Percentiles rank a stretch among this genome's conserved stretches.
Conservation (phyloP, 108 stramenopile species). For the Mediolabrus comicus region DNA sequence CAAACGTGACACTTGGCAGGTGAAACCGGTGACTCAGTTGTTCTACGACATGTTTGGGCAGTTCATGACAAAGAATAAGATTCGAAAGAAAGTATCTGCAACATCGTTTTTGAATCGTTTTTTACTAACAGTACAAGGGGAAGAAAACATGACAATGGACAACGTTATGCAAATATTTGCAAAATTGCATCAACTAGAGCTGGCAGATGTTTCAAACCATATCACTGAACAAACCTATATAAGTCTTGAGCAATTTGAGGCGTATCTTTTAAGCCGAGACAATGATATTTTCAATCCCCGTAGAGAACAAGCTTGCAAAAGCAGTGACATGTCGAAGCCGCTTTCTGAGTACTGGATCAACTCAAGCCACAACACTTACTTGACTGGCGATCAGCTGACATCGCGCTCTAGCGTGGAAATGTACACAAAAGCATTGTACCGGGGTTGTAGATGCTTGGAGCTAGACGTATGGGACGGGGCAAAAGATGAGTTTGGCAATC, state of each 20-base stretch:
- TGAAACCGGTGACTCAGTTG: slow-evolving; percentile 59
- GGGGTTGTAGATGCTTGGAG: slow-evolving; percentile 94
- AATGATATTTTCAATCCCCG: slow-evolving; percentile 75
- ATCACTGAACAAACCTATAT: slow-evolving; percentile 44
- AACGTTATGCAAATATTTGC: slow-evolving; percentile 54
- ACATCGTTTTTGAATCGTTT: slow-evolving; percentile 59
- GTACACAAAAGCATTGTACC: slow-evolving; percentile 64
- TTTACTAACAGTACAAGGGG: slow-evolving; percentile 55
- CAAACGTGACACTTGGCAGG: slow-evolving; percentile 82
- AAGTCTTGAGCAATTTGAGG: slow-evolving; percentile 66
- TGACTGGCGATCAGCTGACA: slow-evolving; percentile 92
- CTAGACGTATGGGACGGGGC: slow-evolving; percentile 97
- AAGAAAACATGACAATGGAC: slow-evolving; percentile 42
- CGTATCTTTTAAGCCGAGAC: slow-evolving; percentile 57
- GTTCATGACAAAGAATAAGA: slow-evolving; percentile 44
- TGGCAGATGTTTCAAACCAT: slow-evolving; percentile 61
- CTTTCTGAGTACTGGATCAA: slow-evolving; percentile 94
- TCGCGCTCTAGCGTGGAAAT: slow-evolving; percentile 80
- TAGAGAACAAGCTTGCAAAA: slow-evolving; percentile 38
- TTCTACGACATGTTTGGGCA: slow-evolving; percentile 47
- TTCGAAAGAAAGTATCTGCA: slow-evolving; percentile 46
- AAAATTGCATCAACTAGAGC: slow-evolving; percentile 54
- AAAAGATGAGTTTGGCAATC: slow-evolving; percentile 33
- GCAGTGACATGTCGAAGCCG: slow-evolving; percentile 62
- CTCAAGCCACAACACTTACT: slow-evolving; percentile 95